A percentile compares a stretch with the other conserved stretches of the same genome.
Conservation (phyloP, 2,329 filamentous ascomycete genomes). For the Diplodia seriata region DNA sequence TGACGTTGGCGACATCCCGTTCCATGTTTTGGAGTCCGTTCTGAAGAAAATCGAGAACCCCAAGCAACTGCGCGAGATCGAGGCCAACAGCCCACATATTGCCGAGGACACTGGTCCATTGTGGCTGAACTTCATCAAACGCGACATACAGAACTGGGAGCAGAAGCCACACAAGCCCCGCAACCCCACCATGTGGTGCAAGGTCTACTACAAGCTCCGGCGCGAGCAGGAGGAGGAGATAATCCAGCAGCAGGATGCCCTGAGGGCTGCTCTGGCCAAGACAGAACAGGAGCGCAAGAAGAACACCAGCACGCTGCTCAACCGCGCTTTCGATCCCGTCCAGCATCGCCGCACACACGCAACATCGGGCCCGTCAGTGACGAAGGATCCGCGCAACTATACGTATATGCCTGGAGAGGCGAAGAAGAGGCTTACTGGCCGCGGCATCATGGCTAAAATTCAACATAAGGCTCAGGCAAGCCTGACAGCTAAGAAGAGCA, state of each 20-base stretch:
- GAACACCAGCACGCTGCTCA: constrained; percentile 29
- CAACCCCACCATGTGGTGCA: constrained; percentile 75
- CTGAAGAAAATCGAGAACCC: constrained; percentile 75
- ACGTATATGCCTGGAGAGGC: constrained; percentile 26
- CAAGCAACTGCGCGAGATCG: constrained; percentile 73
- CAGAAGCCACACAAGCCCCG: constrained; percentile 69
- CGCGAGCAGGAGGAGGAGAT: constrained; percentile 49
- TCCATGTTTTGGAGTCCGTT: constrained; percentile 69
- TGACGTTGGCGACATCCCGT: constrained; percentile 75
- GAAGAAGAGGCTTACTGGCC: constrained; percentile 31
- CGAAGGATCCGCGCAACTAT: constrained; percentile 28
- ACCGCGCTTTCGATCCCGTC: constrained; percentile 23
- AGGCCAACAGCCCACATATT: constrained; percentile 78
- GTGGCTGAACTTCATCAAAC: constrained; percentile 80
- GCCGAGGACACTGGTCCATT: constrained; percentile 71
- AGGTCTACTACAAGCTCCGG: constrained; percentile 68
- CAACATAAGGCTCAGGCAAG: constrained; percentile 30
- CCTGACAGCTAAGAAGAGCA: constrained; percentile 16
- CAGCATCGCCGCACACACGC: constrained; percentile 8
- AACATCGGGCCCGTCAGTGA: constrained; percentile 4
- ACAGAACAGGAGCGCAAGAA: constrained; percentile 29
- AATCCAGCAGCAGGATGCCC: constrained; percentile 41
- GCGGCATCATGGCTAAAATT: constrained; percentile 29
- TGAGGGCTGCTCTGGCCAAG: constrained; percentile 37
- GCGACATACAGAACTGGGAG: constrained; percentile 74